phyloP scores from a whole-genome alignment of 257 asterid species.

The Oldenlandia corymbosa region DNA sequence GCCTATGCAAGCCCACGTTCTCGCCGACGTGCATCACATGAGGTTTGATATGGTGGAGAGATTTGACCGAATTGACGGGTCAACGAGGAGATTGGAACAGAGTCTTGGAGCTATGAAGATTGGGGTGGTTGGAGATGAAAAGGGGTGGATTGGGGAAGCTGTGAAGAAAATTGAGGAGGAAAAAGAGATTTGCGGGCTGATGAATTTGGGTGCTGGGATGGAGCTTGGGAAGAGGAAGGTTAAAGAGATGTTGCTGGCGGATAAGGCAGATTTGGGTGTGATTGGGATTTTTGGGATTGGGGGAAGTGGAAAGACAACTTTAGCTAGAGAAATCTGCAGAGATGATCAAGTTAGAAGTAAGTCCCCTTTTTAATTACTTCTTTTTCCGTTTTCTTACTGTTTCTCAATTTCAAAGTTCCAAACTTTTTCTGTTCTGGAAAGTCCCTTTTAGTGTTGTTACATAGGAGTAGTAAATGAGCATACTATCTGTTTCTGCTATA shows the following conservation, averaged over 20 bases:
- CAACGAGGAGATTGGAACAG: slow-evolving; percentile 56
- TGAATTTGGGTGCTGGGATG: slow-evolving; percentile 54
- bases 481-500: not conserved
- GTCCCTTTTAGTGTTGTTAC: too few species aligned
- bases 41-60: slow-evolving; percentile 59
- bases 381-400: not conserved
- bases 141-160: slow-evolving; percentile 67
- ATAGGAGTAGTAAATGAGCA: too few species aligned
- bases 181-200: slow-evolving; percentile 61
- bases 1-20: slow-evolving; percentile 61
- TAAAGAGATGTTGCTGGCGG: slow-evolving; percentile 64
- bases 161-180: slow-evolving; percentile 70
- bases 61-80: slow-evolving; percentile 46
- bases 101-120: slow-evolving; percentile 64
- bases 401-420: not conserved
- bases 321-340: slow-evolving; percentile 76
- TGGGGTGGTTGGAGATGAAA: slow-evolving; percentile 54
- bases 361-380: slow-evolving; percentile 7
- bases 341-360: slow-evolving; percentile 63
- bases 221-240: slow-evolving; percentile 71
- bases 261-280: slow-evolving; percentile 26
- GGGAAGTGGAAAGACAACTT: slow-evolving; percentile 89
- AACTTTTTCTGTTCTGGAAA: too few species aligned
- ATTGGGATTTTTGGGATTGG: slow-evolving; percentile 80
- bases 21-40: slow-evolving; percentile 86